phyloP scores from a whole-genome alignment of 768 basidiomycete species.

The Stropharia rugosoannulata region DNA sequence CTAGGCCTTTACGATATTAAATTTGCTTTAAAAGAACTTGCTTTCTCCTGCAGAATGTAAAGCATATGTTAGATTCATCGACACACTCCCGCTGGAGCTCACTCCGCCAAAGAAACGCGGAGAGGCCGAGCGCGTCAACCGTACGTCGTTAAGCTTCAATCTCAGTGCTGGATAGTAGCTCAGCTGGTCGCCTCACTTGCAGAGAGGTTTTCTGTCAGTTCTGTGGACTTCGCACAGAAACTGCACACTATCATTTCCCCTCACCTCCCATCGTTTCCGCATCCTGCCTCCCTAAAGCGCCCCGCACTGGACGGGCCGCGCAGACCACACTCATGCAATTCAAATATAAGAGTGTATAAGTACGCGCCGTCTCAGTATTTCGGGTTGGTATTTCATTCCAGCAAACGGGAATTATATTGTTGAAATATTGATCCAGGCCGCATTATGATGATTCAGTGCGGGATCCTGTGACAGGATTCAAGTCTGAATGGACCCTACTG shows the following conservation, averaged over 20 bases:
- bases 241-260: conserved; percentile 51
- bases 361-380: conserved; percentile 66
- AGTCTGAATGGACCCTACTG: conserved; percentile 77
- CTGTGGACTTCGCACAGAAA: conserved; percentile 53
- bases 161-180: neutral
- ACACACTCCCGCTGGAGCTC: conserved; percentile 57
- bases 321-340: conserved; percentile 60
- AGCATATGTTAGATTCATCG: conserved; percentile 56
- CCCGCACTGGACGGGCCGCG: conserved; percentile 26
- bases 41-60: conserved; percentile 64
- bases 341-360: conserved; percentile 74
- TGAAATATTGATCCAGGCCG: conserved; percentile 30
- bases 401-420: neutral
- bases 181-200: neutral
- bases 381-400: conserved; percentile 36
- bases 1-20: neutral
- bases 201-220: conserved; percentile 66
- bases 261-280: conserved; percentile 57
- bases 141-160: conserved; percentile 31
- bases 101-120: conserved; percentile 72
- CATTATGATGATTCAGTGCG: conserved; percentile 76
- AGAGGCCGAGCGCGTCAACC: conserved; percentile 70
- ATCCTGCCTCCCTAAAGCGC: conserved; percentile 38
- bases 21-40: conserved; percentile 39
- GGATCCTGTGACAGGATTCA: conserved; percentile 55